Base-by-base conservation (phyloP, 352 stramenopile species). In the Phytophthora pistaciae region DNA sequence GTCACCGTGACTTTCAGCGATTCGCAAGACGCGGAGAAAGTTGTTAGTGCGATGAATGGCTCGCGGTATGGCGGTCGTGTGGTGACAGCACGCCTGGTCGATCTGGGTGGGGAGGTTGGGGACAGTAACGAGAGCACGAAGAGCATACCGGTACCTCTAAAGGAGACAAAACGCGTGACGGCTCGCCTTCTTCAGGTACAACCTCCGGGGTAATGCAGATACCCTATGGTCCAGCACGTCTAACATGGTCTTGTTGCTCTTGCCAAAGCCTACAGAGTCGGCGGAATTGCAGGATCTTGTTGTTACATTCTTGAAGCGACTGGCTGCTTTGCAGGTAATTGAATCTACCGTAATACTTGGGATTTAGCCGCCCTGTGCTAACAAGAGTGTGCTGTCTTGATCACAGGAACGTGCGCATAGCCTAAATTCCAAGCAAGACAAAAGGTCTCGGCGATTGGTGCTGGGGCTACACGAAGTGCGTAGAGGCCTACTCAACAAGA, bases 401-500 rank as follows among this genome's bases (percentile, higher is more conserved):
- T 8, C 29, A 27, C 23, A 97, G 88, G 89, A 97, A 48, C 84
- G 91, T 9, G 77, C 83, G 0, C 81, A 94, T 48, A 40, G 82
- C 18, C 84, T 89, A 48, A 90, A 92, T 23, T 83, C 88, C 0
- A 46, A 77, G 5, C 88, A 94, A 31, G 82, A 91, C 53, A 90
- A 86, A n/a, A 77, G 80, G 18, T 87, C 83, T 18, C 72, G 88
- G 2, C 86, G 91, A 13, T 61, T 99, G 2, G 94, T 99, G 0
- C 92, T 98, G 56, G 97, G 97, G 0, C 74, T 99, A 14, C 79
- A 96, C 40, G 96, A 99, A 77, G 94, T 98, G 46, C 79, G 91
- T 23, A 80, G 95, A 23, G 94, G 93, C 5, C 80, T 99, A 11
- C 75, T 85, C 33, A 79, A 83, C 9, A 79, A 91, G 49, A 98